Evolutionary conservation across 2,329 filamentous ascomycete species (phyloP), one percentile per base, ranked within the genome.

Genomic region (Ceratocystiopsis brevicomis): DNA sequence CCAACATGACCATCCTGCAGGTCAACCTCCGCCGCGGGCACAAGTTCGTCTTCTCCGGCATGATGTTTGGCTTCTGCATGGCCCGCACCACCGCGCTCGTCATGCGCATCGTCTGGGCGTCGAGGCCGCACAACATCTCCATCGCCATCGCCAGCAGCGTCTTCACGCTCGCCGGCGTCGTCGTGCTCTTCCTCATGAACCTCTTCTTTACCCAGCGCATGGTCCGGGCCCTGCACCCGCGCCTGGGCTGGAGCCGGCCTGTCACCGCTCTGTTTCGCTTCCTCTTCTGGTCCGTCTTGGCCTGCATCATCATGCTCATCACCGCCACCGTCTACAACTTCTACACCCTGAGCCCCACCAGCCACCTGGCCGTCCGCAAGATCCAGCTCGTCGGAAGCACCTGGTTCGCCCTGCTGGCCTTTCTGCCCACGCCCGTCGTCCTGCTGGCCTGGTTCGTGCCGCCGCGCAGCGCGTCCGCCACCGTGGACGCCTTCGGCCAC

Each of bases 171-270:
- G 77, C 80, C 0, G 84, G 83, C 37, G 75, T 86, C 15, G 56
- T 92, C 33, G 59, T 92, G 9, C 63, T 92, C 21, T 88, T 82
- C 58, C 61, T 88, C 52, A 63, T 85, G 59, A 90, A 93, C 60
- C 61, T 92, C 37, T 62, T 90, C 53, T 82, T 87, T 54, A 61
- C 78, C 0, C 81, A 85, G 59, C 76, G 85, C 39, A 67, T 93
- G 21, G 59, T 90, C 16, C 71, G 85, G 43, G 79, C 80, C 5
- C 71, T 74, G 39, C 81, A 87, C 53, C 82, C 83, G 0, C 54
- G 57, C 2, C 56, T 84, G 32, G 84, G 82, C 45, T 88, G 83
- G 82, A 67, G 71, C 48, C 64, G 60, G 19, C 52, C 59, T 2
- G 63, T 73, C 19, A 65, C 63, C 2, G 49, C 63, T 17, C 44